Evolutionary conservation across 805 yeast genomes (phyloP), one percentile per base, ranked within the genome.

Genomic region (Candida dajiaensis): DNA sequence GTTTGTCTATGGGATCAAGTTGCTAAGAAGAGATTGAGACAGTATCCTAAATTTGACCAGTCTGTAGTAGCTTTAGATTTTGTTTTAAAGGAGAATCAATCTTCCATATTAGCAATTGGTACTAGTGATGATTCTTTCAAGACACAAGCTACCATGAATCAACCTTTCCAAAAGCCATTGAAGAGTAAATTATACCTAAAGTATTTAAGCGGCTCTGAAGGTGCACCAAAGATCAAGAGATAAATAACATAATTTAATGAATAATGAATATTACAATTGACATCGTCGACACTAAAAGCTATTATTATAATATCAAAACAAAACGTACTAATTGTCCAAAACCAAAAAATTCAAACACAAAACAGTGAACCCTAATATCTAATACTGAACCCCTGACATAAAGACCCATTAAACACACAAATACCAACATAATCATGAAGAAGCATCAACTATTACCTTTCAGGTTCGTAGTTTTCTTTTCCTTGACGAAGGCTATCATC

Each of bases 1-100:
- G 84, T 89, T 57, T 81, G 88, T 55, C 75, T 84, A 61, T 92
- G 98, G 98, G 97, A 89, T 62, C 81, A 88, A 61, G 85, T 80
- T 49, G 78, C 90, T 25, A 78, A 81, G 59, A 89, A 85, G 60
- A 76, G 96, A 52, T 73, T 90, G 45, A 81, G 82, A 64, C 85
- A 81, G 46, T 81, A 79, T 65, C 83, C 89, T 0, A 71, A 74
- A 28, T 58, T 72, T 18, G 73, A 70, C 2, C 64, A 63, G n/a
- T 68, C 77, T 33, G 72, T 77, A 4, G 71, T 73, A 38, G 59
- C 67, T 25, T 43, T 77, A 42, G 75, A 64, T 36, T 53, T 73
- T 36, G 71, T 61, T 20, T 41, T 59, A 15, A 54, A 55, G 15
- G 70, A 67, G 1, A 51, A 58, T 5, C 39, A 36, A 20, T 12